These are phyloP conservation scores for Cunninghamia lanceolata DNA, from an alignment of 75 land plant genomes.

Conservation along the genomic window DNA sequence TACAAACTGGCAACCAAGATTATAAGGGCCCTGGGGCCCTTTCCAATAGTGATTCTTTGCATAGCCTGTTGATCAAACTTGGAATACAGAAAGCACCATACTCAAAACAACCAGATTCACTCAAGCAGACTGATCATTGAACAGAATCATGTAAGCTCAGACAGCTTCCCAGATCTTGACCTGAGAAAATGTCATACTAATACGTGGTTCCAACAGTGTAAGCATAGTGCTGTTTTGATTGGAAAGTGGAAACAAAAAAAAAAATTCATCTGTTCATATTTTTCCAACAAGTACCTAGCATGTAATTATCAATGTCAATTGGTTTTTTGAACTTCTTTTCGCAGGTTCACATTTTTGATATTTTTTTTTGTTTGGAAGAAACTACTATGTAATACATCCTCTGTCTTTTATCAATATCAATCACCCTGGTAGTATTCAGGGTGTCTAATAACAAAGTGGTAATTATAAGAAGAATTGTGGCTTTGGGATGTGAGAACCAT, in stretches of 20 bases:
- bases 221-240: too few relatives aligned
- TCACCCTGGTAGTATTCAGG: not conserved
- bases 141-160: not conserved
- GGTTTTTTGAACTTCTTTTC: too few relatives aligned
- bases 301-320: too few relatives aligned
- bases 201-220: not conserved
- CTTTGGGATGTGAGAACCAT: not conserved
- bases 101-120: not conserved
- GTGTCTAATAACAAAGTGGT: not conserved
- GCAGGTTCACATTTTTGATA: too few relatives aligned
- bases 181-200: not conserved
- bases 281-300: not conserved
- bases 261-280: not conserved
- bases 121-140: not conserved
- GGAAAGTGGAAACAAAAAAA: too few relatives aligned
- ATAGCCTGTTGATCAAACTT: not conserved
- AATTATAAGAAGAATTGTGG: not conserved
- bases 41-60: not conserved
- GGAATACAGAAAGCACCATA: not conserved
- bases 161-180: not conserved
- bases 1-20: not conserved
- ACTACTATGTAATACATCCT: too few relatives aligned
- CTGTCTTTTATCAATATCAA: not conserved
- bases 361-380: too few relatives aligned
- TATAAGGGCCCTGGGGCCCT: not conserved